A percentile compares a stretch with the other conserved stretches of the same genome.
Conservation (phyloP, 139 green algal species). For the Tetradesmus lagerheimii region DNA sequence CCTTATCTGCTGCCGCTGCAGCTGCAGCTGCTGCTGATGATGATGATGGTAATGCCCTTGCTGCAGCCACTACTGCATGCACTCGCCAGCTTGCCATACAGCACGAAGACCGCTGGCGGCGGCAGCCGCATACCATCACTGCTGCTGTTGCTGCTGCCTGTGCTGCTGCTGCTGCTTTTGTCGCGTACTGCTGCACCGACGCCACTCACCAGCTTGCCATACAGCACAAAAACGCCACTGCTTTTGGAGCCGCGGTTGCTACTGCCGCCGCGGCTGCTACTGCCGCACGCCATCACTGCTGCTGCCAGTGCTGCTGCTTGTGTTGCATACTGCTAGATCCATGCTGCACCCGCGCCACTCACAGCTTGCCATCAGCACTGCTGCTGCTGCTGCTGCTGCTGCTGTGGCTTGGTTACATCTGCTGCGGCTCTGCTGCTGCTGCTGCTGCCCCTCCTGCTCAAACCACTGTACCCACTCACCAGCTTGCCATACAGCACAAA, state of each 20-base stretch:
- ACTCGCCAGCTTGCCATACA: slow-evolving; percentile 64
- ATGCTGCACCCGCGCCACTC: background rate
- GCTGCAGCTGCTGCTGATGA: background rate
- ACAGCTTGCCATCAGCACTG: slow-evolving; percentile 60
- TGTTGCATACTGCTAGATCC: too few relatives aligned
- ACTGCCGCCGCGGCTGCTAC: background rate
- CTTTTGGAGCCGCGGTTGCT: background rate
- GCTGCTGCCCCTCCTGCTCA: background rate
- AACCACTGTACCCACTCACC: slow-evolving; percentile 12
- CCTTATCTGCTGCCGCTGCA: background rate
- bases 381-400: too few relatives aligned
- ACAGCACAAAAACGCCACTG: slow-evolving; percentile 84
- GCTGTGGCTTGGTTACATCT: too few relatives aligned
- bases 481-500: slow-evolving; percentile 75
- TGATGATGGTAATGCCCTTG: background rate
- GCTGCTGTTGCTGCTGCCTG: slow-evolving; percentile 74
- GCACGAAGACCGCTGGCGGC: too few relatives aligned
- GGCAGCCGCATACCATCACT: slow-evolving; percentile 84
- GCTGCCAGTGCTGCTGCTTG: background rate
- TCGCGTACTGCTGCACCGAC: background rate
- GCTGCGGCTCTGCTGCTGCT: slow-evolving; percentile 23
- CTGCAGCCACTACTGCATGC: background rate
- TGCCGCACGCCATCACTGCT: background rate
- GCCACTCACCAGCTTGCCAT: slow-evolving; percentile 56
- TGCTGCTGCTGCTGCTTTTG: background rate